Base-by-base conservation (phyloP, 345 rosid species). In the Reutealis trisperma region DNA sequence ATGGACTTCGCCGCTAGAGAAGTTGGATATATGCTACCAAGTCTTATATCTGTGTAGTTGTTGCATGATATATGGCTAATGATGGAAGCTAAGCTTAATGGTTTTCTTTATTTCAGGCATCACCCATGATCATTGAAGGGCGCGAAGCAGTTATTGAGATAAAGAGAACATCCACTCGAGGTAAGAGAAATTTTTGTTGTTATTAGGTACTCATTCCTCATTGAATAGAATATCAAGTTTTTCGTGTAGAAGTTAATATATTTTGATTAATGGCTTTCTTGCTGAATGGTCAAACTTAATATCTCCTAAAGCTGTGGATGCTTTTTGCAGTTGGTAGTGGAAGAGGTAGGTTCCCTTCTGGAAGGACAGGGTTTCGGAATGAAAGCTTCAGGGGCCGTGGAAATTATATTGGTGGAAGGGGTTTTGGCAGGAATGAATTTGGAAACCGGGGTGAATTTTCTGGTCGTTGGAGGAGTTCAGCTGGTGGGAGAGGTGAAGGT, bases 351-450 rank as follows among this genome's bases (percentile, higher is more conserved):
- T 81, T 76, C 34, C 65, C 72, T 55, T 70, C 71, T 34, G 83
- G 83, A 19, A 63, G 79, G 73, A 54, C 21, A 58, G 77, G 74
- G 12, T 76, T 30, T 72, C 80, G 54, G 10, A 76, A 27, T 49
- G 80, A 81, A 55, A 58, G 68, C 69, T 81, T 81, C 44, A 81
- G 79, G 68, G 24, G 74, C 63, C 74, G 65, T 45, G 83, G 77
- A n/a, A 76, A 58, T 45, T 71, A 58, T 49, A 64, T 70, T 66
- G 74, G 80, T 3, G 77, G 77, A 69, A 25, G 77, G 57, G 70
- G 74, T 37, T 72, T 60, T 24, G 63, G 68, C 44, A 64, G 83
- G 63, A 67, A 66, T 51, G 83, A 81, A 18, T 75, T 30, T 47
- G 58, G 79, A 54, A 57, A 61, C 51, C 69, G 71, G 41, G 75